Evolutionary conservation across 73 alveolate genomes (phyloP).

Genomic region (Paramecium sexaurelia): DNA sequence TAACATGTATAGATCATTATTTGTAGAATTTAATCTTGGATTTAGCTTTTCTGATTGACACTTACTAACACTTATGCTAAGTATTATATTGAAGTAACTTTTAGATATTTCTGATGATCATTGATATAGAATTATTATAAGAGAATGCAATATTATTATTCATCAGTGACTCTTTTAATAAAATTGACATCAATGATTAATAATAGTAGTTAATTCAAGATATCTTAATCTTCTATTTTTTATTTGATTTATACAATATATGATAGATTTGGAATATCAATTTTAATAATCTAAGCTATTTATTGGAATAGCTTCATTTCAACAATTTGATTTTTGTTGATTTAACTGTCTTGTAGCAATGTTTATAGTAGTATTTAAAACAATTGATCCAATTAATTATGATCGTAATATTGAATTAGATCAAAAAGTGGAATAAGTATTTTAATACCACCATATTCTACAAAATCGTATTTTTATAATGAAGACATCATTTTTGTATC

Average conservation of each 20-base stretch:
- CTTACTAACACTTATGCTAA: not conserved
- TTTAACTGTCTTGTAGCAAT: not conserved
- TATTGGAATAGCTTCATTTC: not conserved
- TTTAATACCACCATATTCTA: constrained; percentile 3
- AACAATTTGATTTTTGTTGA: not conserved
- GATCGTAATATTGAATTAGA: not conserved
- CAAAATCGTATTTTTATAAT: constrained; percentile 5
- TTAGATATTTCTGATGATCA: not conserved
- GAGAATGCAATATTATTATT: constrained; percentile 3
- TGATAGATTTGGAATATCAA: not conserved
- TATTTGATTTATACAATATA: not conserved
- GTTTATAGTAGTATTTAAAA: not conserved
- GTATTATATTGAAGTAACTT: not conserved
- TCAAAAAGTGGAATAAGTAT: not conserved
- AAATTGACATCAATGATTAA: not conserved
- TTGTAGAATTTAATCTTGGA: constrained; percentile 13
- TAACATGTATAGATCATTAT: not conserved
- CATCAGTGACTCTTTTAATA: not conserved
- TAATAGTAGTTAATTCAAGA: not conserved
- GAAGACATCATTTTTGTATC: not conserved
- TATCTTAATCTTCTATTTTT: not conserved
- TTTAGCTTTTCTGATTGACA: not conserved
- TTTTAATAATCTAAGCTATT: not conserved
- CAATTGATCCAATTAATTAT: not conserved
- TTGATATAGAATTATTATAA: not conserved